Conservation (phyloP, 2,329 filamentous ascomycete genomes). For the Raffaelea deltoideospora region DNA sequence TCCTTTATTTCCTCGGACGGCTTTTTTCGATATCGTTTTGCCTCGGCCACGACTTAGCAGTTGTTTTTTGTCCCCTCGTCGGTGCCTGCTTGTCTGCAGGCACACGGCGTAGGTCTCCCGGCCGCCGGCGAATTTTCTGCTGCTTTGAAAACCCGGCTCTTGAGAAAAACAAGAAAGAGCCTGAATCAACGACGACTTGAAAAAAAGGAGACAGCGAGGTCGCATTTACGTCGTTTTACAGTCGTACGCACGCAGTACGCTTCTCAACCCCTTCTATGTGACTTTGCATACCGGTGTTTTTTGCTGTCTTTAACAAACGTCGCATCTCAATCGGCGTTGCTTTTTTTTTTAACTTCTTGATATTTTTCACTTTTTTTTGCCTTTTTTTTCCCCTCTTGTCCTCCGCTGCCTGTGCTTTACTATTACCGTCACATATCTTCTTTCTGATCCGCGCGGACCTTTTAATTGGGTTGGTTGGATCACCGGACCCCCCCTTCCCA, state of each 20-base stretch:
- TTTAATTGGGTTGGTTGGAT: too few species aligned
- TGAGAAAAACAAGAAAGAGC: too few species aligned
- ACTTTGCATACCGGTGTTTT: neutral
- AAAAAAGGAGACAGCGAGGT: too few species aligned
- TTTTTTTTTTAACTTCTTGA: neutral
- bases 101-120: too few species aligned
- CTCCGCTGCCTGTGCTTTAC: neutral
- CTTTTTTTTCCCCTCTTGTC: neutral
- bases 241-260: neutral
- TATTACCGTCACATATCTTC: neutral
- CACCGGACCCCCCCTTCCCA: neutral
- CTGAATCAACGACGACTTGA: too few species aligned
- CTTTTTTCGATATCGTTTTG: neutral
- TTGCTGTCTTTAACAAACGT: too few species aligned
- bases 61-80: too few species aligned
- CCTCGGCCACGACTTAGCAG: too few species aligned
- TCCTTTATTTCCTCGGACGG: neutral
- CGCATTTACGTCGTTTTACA: neutral
- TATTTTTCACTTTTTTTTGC: neutral
- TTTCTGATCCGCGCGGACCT: neutral
- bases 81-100: too few species aligned
- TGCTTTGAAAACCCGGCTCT: too few species aligned
- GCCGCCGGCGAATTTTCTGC: too few species aligned
- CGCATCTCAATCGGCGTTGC: too few species aligned
- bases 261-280: neutral